Base-by-base conservation (phyloP, 352 stramenopile species). In the Pythium guiyangense region DNA sequence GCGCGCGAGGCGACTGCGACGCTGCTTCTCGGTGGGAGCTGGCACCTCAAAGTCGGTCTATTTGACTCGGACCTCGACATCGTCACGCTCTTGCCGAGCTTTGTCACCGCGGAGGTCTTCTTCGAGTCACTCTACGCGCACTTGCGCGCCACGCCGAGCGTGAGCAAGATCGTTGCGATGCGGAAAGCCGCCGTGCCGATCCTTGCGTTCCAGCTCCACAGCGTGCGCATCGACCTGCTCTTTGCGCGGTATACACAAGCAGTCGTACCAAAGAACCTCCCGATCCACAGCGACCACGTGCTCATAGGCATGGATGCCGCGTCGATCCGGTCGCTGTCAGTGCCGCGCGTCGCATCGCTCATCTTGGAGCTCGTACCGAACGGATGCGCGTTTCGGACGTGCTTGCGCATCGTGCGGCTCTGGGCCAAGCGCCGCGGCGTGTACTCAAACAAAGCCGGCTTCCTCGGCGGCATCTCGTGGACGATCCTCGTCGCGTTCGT, bases 401-500 rank as follows among this genome's bases (percentile, higher is more conserved):
- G 70, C 51, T 63, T 95, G 22, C 82, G 84, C 14, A 77, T 91
- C 54, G 67, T 95, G 34, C 86, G 86, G 0, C 64, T 86, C 0
- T 95, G 86, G 86, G 86, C 86, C 6, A 72, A 71, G 61, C 75
- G 75, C 20, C 79, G 86, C 15, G 86, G 86, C 4, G 42, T 96
- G 14, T 93, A 94, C 66, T 94, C 86, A 54, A 92, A 90, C 72
- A 92, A 92, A 56, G 70, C 79, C 2, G 86, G 86, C 4, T 96
- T 84, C 37, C 67, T 96, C 1, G 84, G 86, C 8, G 86, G 86
- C 44, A 82, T 94, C 31, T 92, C 82, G 39, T 96, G 84, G 84
- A 86, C 79, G n/a, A 69, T 96, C 31, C 66, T 96, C 6, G 86
- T 92, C 10, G 87, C 83, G 5, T 92, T 94, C 49, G 69, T 93